Percentiles rank a stretch among this genome's conserved stretches.
Conservation (phyloP, 305 asterid genomes). For the Fraxinus velutina region DNA sequence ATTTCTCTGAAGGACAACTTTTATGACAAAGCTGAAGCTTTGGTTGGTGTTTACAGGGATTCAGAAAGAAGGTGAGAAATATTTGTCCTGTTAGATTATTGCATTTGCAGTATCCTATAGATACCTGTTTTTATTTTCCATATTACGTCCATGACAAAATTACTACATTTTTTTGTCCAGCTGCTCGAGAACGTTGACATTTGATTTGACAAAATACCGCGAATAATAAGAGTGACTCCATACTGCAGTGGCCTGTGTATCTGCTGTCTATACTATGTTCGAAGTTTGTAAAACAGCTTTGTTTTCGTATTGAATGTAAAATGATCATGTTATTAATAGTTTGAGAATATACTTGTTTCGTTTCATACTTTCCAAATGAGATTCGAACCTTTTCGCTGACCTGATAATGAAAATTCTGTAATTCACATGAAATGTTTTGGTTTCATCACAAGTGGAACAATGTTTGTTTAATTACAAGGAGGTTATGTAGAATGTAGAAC, state of each 20-base stretch:
- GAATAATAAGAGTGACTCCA: constrained; percentile 42
- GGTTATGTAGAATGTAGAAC: neutral
- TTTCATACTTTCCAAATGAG: neutral
- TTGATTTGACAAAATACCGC: constrained; percentile 71
- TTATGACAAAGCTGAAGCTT: constrained; percentile 96
- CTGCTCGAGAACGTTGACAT: constrained; percentile 82
- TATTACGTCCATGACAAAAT: neutral
- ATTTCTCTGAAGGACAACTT: constrained; percentile 93
- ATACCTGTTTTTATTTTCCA: neutral
- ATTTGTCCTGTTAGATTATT: neutral
- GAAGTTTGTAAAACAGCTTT: constrained; percentile 2
- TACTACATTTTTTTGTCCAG: constrained; percentile 34
- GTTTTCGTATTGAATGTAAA: constrained; percentile 24
- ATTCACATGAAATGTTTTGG: too few relatives aligned
- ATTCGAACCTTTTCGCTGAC: neutral
- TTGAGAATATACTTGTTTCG: neutral
- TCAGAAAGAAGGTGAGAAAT: constrained; percentile 66
- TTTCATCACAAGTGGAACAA: neutral
- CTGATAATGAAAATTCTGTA: neutral
- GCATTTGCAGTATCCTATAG: neutral
- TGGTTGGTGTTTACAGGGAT: constrained; percentile 96
- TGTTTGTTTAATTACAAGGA: neutral
- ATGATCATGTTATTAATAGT: constrained; percentile 19
- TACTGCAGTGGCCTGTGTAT: neutral
- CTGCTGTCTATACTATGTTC: neutral